Evolutionary conservation across 495 filamentous ascomycete species (phyloP).

Genomic region (Penicillium tannophilum): DNA sequence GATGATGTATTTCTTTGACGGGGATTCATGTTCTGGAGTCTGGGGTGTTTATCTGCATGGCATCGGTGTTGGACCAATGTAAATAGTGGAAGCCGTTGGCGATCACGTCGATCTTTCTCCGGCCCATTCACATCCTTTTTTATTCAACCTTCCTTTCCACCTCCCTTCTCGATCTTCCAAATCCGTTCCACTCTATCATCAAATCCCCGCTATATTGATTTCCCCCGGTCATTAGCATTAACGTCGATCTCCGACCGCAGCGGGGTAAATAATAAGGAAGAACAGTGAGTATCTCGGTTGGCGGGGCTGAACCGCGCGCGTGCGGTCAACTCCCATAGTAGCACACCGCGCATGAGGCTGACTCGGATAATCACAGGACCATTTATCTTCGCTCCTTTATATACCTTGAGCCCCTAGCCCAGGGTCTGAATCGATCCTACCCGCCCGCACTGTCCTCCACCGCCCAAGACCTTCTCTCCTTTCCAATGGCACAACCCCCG

Average conservation of each 20-base stretch:
- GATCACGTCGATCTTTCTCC: conserved; percentile 10
- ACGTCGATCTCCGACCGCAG: background rate
- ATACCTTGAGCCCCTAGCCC: too few species aligned
- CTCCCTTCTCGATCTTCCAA: background rate
- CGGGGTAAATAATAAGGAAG: conserved; percentile 5
- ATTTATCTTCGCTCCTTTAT: background rate
- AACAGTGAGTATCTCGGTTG: conserved; percentile 8
- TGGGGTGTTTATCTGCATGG: conserved; percentile 10
- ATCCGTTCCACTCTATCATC: background rate
- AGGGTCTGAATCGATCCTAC: background rate
- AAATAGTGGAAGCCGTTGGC: conserved; percentile 10
- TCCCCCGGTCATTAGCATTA: background rate
- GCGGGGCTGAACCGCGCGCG: conserved; percentile 18
- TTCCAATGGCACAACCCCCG: conserved; percentile 43
- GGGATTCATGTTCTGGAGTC: background rate
- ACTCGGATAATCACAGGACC: conserved; percentile 17
- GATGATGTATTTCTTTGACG: conserved; percentile 5
- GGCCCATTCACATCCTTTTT: background rate
- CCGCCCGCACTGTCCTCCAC: background rate
- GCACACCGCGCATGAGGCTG: conserved; percentile 20
- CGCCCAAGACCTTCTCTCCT: background rate
- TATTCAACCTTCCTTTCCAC: conserved; percentile 2
- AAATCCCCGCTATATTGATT: background rate
- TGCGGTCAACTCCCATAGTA: background rate
- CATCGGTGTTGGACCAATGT: conserved; percentile 15